Conservation (phyloP, 306 rosid species). For the Fagus sylvatica region DNA sequence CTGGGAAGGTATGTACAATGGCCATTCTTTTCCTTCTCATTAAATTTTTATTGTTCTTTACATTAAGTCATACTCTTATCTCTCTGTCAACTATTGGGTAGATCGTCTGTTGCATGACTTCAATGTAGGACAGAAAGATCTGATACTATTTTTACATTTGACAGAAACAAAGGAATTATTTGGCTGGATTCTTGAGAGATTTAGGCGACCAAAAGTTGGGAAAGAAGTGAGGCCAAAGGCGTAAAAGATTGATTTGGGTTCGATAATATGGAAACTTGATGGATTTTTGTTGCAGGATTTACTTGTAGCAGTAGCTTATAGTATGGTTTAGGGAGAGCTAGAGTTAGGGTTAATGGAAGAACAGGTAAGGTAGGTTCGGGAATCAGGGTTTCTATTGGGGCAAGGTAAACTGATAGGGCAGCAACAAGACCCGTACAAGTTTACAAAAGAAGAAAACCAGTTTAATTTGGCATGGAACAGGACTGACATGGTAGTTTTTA, state of each 20-base stretch:
- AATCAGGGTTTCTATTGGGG: no score
- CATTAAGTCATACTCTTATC: neutral
- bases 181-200: neutral
- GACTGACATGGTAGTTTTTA: no score
- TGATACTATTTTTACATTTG: neutral
- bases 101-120: neutral
- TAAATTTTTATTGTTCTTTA: slow-evolving; percentile 4
- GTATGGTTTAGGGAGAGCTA: neutral
- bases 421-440: no score
- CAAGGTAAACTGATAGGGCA: no score
- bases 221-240: neutral
- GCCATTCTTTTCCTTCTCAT: slow-evolving; percentile 22
- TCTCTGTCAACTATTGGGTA: neutral
- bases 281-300: neutral
- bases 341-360: neutral
- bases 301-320: neutral
- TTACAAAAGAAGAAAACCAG: no score
- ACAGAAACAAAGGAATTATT: neutral
- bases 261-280: neutral
- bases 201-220: neutral
- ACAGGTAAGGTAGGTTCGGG: neutral
- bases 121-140: neutral
- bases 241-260: neutral
- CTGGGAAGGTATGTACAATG: slow-evolving; percentile 71
- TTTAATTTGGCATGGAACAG: no score